Base-by-base conservation (phyloP, 129 eudicot species). In the Flaveria bidentis region DNA sequence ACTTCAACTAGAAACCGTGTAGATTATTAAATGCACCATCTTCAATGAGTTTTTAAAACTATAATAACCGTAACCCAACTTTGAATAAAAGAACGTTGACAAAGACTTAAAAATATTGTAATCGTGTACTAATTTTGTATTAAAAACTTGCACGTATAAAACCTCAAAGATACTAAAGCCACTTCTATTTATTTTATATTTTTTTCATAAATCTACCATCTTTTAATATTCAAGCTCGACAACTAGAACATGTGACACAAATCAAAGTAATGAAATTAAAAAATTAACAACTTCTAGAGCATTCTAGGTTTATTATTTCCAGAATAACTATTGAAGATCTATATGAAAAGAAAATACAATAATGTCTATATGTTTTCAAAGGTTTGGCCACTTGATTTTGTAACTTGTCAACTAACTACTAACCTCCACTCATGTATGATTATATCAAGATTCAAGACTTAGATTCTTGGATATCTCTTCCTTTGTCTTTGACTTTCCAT, bases 401-500 rank as follows among this genome's bases (percentile, higher is more conserved):
- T 17, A 53, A 50, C n/a, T 39, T 62, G 64, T 42, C 77, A 76
- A 46, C 84, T 65, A 53, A 45, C 84, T 28, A 67, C 76, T 74
- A 67, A 71, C 75, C 82, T 71, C 42, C 46, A 45, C 20, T 47
- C 80, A 58, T 36, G 41, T 36, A 36, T 36, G 7, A 36, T 36
- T 36, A 36, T 36, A 53, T 45, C 58, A 75, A 81, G 63, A 82
- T 41, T 75, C 66, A 39, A 82, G 17, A 28, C 62, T 80, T 82
- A 87, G 2, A 85, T 66, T 70, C 93, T 81, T 22, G 84, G 63
- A 52, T 84, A 76, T 76, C 91, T 84, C 50, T 83, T 94, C 79
- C 86, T 80, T 50, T 78, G 86, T 75, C 85, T 86, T 56, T 80
- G 82, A 74, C 52, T 70, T 78, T 95, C 99, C 7, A 80, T 47